Percentiles rank a stretch among this genome's conserved stretches.
Evolutionary conservation across 78 protist species (phyloP).

Genomic region (Cyanophora paradoxa): DNA sequence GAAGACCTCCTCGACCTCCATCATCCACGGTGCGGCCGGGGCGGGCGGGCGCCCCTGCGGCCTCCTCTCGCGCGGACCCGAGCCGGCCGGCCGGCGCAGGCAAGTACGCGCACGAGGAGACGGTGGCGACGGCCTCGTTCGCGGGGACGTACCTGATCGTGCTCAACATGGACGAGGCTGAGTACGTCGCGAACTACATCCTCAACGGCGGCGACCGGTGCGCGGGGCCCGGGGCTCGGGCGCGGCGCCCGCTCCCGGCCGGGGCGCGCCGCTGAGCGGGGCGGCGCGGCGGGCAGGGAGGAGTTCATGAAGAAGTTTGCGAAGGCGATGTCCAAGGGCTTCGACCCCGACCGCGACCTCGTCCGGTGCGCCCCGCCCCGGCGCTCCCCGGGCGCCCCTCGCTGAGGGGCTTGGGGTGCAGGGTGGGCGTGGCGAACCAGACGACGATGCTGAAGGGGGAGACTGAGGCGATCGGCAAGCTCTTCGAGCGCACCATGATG

Average conservation of each 20-base stretch:
- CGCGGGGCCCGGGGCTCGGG: no score
- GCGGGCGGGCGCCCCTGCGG: no score
- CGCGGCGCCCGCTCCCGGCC: no score
- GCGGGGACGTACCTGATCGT: conserved; percentile 23
- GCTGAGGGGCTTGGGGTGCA: background rate
- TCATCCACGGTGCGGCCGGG: conserved; percentile 42
- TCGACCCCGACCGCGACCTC: conserved; percentile 35
- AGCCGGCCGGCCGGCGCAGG: no score
- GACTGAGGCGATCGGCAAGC: conserved; percentile 38
- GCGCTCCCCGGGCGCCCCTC: background rate
- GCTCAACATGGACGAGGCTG: conserved; percentile 37
- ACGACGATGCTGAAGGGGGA: conserved; percentile 51
- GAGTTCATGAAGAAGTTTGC: conserved; percentile 26
- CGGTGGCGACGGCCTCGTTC: conserved; percentile 32
- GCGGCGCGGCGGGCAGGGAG: no score
- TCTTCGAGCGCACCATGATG: conserved; percentile 39
- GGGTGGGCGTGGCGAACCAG: conserved; percentile 42
- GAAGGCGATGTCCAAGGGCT: conserved; percentile 28
- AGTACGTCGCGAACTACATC: conserved; percentile 24
- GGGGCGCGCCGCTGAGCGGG: no score
- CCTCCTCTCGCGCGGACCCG: no score
- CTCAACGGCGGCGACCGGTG: conserved; percentile 20
- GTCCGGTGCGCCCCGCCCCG: no score
- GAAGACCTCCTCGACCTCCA: conserved; percentile 6
- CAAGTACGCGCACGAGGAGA: conserved; percentile 31